phyloP scores from a whole-genome alignment of 352 stramenopile species.

The Phytophthora rubi region DNA sequence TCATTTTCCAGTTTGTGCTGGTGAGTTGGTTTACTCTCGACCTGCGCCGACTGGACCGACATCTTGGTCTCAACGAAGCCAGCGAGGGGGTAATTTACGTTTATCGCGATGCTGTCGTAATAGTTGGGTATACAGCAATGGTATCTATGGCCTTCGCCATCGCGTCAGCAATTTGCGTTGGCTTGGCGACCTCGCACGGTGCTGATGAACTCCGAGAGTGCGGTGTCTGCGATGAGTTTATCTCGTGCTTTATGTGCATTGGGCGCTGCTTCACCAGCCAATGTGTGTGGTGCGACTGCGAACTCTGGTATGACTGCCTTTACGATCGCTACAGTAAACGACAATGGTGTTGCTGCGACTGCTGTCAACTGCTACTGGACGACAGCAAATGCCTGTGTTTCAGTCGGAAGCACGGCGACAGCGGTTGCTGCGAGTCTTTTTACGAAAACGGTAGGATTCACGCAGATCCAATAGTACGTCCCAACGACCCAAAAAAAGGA shows the following conservation, averaged over 20 bases:
- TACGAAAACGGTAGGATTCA: neutral
- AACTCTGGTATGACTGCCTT: neutral
- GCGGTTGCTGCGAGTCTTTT: slow-evolving; percentile 3
- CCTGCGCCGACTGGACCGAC: slow-evolving; percentile 2
- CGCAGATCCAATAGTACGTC: neutral
- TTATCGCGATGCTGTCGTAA: slow-evolving; percentile 4
- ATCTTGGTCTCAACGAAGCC: neutral
- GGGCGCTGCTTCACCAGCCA: neutral
- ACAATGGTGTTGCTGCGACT: slow-evolving; percentile 5
- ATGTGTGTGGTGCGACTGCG: slow-evolving; percentile 1
- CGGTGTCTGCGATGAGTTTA: neutral
- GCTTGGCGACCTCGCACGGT: neutral
- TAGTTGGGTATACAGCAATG: neutral
- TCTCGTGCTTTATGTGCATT: neutral
- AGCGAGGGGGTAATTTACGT: slow-evolving; percentile 8
- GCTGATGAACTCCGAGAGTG: neutral
- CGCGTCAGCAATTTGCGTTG: neutral
- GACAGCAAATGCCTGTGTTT: slow-evolving; percentile 9
- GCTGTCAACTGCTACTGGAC: neutral
- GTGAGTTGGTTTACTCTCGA: slow-evolving; percentile 1
- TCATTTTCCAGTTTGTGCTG: neutral
- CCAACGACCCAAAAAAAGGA: neutral
- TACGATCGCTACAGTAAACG: neutral
- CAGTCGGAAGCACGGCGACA: slow-evolving; percentile 1
- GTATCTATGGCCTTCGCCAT: neutral